These are phyloP conservation scores for Fennellomyces sp. DNA, from an alignment of 371 early-diverging fungal genomes.

Conservation along the genomic window DNA sequence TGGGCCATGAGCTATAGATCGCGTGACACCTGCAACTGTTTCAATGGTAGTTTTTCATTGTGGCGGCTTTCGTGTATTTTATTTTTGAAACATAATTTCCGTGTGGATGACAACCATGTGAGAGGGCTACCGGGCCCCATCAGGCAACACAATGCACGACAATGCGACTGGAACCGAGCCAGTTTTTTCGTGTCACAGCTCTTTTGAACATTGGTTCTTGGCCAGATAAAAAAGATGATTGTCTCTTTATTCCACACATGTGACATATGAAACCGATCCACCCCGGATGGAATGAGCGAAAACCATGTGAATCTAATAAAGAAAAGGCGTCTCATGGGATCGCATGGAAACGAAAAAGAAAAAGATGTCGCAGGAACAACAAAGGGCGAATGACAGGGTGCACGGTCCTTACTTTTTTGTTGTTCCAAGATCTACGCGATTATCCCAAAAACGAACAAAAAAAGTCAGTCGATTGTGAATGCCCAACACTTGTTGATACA, in stretches of 20 bases:
- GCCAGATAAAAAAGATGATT: too few relatives aligned
- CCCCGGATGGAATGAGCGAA: background rate
- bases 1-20: too few relatives aligned
- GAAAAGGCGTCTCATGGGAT: too few relatives aligned
- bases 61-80: background rate
- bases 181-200: too few relatives aligned
- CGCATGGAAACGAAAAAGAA: too few relatives aligned
- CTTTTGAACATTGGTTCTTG: too few relatives aligned
- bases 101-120: background rate
- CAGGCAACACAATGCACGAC: conserved; percentile 4
- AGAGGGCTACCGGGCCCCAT: background rate
- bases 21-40: background rate
- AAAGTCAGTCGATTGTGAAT: background rate
- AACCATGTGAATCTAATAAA: too few relatives aligned
- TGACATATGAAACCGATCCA: background rate
- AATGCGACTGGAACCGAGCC: background rate
- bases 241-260: too few relatives aligned
- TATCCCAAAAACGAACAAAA: background rate
- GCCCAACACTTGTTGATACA: background rate
- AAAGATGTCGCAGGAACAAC: too few relatives aligned
- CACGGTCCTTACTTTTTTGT: background rate
- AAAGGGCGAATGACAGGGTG: background rate
- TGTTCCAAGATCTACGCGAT: background rate
- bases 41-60: background rate
- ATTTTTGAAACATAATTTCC: background rate